Conservation (phyloP, 2,329 filamentous ascomycete species). For the Alternaria sp. region DNA sequence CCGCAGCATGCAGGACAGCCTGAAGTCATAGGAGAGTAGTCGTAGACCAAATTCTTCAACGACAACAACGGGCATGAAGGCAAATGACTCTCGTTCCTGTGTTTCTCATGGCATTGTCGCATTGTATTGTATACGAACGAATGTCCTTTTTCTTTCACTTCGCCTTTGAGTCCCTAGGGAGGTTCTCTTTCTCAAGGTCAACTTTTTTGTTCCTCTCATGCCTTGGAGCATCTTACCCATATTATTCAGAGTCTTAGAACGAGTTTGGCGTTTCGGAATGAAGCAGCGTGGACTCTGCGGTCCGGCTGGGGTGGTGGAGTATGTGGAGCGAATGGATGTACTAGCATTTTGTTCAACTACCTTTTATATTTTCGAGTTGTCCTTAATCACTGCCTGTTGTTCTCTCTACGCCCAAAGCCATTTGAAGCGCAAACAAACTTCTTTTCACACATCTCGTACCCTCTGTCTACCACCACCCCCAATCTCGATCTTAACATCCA, state of each 20-base stretch:
- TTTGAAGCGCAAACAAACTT: background rate
- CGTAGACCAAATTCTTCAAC: background rate
- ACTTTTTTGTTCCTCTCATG: constrained; percentile 28
- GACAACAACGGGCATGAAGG: constrained; percentile 17
- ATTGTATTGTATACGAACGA: constrained; percentile 29
- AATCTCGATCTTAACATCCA: constrained; percentile 13
- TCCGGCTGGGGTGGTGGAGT: constrained; percentile 6
- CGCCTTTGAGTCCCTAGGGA: constrained; percentile 11
- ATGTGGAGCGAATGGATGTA: constrained; percentile 5
- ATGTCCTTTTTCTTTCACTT: constrained; percentile 6
- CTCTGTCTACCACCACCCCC: background rate
- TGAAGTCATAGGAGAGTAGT: constrained; percentile 59
- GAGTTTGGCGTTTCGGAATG: constrained; percentile 25
- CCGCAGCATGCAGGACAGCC: constrained; percentile 85
- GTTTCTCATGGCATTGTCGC: constrained; percentile 11
- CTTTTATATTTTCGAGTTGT: background rate
- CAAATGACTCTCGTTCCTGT: constrained; percentile 17
- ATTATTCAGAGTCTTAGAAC: constrained; percentile 30
- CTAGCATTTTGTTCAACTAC: constrained; percentile 6
- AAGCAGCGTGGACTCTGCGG: constrained; percentile 1
- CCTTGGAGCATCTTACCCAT: constrained; percentile 17
- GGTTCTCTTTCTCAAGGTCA: constrained; percentile 22
- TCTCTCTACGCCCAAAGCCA: background rate
- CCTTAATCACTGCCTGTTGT: background rate
- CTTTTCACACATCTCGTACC: background rate